Base-by-base conservation (phyloP, 306 rosid species). In the Potentilla sterilis region DNA sequence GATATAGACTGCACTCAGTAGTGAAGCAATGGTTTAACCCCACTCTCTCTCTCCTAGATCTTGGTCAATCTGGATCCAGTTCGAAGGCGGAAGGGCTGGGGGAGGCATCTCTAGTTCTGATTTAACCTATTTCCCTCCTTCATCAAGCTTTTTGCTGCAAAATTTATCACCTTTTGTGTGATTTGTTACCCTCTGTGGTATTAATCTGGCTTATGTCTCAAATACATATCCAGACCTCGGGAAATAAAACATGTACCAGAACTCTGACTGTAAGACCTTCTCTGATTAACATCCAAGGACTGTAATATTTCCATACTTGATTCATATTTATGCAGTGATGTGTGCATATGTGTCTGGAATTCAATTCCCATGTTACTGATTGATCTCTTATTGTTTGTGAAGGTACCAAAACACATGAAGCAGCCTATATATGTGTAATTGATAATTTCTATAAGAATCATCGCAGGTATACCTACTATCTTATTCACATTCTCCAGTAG, bases 401-500 rank as follows among this genome's bases (percentile, higher is more conserved):
- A 94, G 98, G 92, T 93, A 70, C 16, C 69, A 8, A 93, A 93
- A 81, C 75, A 13, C n/a, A 90, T 93, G 98, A 87, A 79, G 80
- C n/a, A 79, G 8, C 98, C 98, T 74, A 83, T 93, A 79, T 89
- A 54, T 82, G 90, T 93, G 54, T 93, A 93, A 96, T 93, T 28
- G 98, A 93, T 85, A 93, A 90, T 81, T 93, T 93, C 86, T 93
- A 93, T 76, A 96, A 93, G 88, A 93, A 93, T 79, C 98, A 93
- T 83, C 92, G 98, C 81, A 83, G 98, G 98, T 93, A 78, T 70
- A 74, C 63, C 48, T 67, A 21, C 77, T 57, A 70, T 6, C 57
- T 44, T 44, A 16, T 47, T 75, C 46, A 40, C 11, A 37, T 42
- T 9, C 35, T 69, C 21, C n/a, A 16, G 16, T 44, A 61, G 18